A percentile compares a stretch with the other conserved stretches of the same genome.
These are phyloP conservation scores for Metschnikowia corniflorae DNA, from an alignment of 805 yeast genomes.

Conservation along the genomic window DNA sequence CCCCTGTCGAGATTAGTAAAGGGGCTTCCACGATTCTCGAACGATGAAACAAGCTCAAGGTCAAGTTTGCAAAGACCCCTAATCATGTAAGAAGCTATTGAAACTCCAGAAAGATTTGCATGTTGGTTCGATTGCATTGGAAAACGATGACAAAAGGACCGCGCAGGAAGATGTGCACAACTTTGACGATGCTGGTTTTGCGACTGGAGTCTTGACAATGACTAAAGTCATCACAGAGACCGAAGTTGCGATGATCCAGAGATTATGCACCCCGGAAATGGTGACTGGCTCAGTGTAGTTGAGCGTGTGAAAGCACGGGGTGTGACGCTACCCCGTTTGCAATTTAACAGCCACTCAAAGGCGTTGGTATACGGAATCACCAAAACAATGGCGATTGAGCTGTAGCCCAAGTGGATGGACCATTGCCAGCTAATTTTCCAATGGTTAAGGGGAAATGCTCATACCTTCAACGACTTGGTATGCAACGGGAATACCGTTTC, in stretches of 20 bases:
- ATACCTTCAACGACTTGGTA: not conserved
- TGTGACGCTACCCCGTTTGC: not conserved
- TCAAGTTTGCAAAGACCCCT: not conserved
- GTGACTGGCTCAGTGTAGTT: not conserved
- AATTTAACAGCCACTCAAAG: not conserved
- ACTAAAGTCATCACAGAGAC: not conserved
- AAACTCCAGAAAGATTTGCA: constrained; percentile 1
- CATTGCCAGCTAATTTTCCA: not conserved
- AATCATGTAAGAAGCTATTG: not conserved
- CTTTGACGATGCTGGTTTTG: constrained; percentile 4
- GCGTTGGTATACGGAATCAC: constrained; percentile 1
- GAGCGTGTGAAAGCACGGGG: not conserved
- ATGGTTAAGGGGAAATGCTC: not conserved
- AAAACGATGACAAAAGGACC: not conserved
- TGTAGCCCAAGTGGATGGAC: not conserved
- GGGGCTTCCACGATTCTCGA: not conserved
- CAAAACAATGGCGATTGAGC: constrained; percentile 1
- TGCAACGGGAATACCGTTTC: not conserved
- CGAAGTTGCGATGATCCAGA: not conserved
- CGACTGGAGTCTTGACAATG: not conserved
- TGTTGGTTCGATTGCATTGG: not conserved
- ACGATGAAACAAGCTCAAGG: not conserved
- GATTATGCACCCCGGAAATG: not conserved
- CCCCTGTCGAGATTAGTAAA: not conserved
- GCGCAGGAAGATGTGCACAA: constrained; percentile 1